Percentiles rank a stretch among this genome's conserved stretches.
Evolutionary conservation across 805 yeast species (phyloP).

Genomic region (Kurtzmaniella cleridarum): DNA sequence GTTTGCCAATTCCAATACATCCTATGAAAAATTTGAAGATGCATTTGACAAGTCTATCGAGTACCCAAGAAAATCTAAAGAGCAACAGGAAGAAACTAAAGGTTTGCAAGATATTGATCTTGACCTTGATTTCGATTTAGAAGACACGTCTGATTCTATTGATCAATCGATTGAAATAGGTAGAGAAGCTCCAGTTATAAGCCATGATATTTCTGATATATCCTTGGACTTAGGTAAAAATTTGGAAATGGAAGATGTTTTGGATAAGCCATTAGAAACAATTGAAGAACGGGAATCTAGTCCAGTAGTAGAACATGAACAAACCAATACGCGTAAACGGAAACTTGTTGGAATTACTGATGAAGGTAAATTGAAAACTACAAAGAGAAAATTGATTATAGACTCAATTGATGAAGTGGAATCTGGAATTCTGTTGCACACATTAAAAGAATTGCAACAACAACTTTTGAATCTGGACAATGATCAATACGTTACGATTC

Average conservation of each 20-base stretch:
- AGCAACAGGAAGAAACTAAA: slow-evolving; percentile 22
- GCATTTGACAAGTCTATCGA: slow-evolving; percentile 59
- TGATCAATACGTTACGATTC: slow-evolving; percentile 18
- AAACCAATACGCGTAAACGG: slow-evolving; percentile 19
- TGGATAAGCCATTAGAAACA: slow-evolving; percentile 6
- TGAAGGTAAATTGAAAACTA: slow-evolving; percentile 42
- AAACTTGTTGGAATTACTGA: slow-evolving; percentile 30
- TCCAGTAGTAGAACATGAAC: slow-evolving; percentile 10
- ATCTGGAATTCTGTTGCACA: slow-evolving; percentile 35
- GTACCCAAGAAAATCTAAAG: slow-evolving; percentile 47
- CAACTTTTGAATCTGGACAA: slow-evolving; percentile 16
- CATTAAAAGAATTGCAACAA: slow-evolving; percentile 25
- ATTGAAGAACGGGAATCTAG: slow-evolving; percentile 9
- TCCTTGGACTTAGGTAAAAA: slow-evolving; percentile 37
- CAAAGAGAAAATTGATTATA: slow-evolving; percentile 39
- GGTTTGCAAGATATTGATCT: slow-evolving; percentile 38
- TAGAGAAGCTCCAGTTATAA: slow-evolving; percentile 30
- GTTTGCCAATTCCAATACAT: slow-evolving; percentile 4
- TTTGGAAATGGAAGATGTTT: slow-evolving; percentile 29
- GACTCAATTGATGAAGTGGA: slow-evolving; percentile 43
- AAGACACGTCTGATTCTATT: slow-evolving; percentile 16
- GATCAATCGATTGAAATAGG: slow-evolving; percentile 52
- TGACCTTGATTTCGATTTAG: slow-evolving; percentile 46
- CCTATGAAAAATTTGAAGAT: slow-evolving; percentile 30
- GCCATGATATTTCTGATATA: slow-evolving; percentile 13